These are phyloP conservation scores for Colletotrichum sojae DNA, from an alignment of 2,329 filamentous ascomycete genomes.

Conservation along the genomic window DNA sequence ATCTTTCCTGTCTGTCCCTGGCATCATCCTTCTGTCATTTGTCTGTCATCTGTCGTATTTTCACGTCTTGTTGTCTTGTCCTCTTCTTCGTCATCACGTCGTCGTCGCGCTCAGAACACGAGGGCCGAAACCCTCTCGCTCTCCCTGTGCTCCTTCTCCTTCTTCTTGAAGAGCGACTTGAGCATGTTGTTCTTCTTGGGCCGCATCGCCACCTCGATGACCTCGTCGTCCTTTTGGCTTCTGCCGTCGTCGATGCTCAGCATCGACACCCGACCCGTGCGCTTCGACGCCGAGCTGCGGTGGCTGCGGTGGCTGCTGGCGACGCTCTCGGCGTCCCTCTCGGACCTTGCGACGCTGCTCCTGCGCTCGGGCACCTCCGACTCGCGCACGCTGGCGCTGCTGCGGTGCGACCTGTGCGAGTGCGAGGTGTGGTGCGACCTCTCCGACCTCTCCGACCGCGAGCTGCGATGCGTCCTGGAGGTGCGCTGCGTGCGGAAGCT, in stretches of 20 bases:
- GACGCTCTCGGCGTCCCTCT: conserved; percentile 53
- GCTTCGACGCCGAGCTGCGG: conserved; percentile 47
- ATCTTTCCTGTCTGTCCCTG: conserved; percentile 25
- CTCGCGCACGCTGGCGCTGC: conserved; percentile 43
- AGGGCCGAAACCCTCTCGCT: conserved; percentile 41
- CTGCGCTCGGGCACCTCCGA: conserved; percentile 43
- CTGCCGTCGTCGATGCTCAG: conserved; percentile 53
- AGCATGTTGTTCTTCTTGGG: conserved; percentile 70
- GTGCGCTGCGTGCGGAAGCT: conserved; percentile 51
- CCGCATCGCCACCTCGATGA: conserved; percentile 57
- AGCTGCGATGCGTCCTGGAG: conserved; percentile 46
- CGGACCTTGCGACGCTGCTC: conserved; percentile 44
- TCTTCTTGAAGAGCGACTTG: conserved; percentile 71
- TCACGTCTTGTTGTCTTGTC: not conserved
- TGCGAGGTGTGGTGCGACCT: conserved; percentile 50
- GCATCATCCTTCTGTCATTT: conserved; percentile 1
- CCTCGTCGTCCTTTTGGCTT: conserved; percentile 52
- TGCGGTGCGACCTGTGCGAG: conserved; percentile 46
- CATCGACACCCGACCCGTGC: conserved; percentile 50
- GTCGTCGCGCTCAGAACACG: conserved; percentile 26
- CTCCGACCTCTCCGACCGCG: conserved; percentile 43
- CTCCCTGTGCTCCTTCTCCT: conserved; percentile 59
- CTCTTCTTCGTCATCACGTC: conserved; percentile 10
- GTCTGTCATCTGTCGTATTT: too few relatives aligned
- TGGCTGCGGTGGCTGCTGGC: conserved; percentile 54